These are phyloP conservation scores for Mycena metata DNA, from an alignment of 768 basidiomycete species.

Conservation along the genomic window DNA sequence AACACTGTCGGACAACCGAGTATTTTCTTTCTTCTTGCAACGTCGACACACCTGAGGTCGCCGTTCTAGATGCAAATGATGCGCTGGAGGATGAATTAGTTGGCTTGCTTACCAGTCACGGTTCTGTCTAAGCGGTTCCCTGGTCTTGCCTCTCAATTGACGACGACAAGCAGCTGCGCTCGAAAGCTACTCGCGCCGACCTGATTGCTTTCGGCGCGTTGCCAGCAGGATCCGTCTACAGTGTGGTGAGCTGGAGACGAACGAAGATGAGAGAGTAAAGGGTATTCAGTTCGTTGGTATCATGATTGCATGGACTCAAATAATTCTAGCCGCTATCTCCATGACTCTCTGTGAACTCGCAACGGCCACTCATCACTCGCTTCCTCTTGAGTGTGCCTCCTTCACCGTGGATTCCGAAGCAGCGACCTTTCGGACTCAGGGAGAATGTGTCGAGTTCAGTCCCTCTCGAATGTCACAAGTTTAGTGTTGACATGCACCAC, in stretches of 20 bases:
- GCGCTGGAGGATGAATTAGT: conserved; percentile 14
- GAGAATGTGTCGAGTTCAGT: conserved; percentile 67
- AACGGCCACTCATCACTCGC: conserved; percentile 75
- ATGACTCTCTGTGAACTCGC: conserved; percentile 87
- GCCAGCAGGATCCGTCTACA: conserved; percentile 60
- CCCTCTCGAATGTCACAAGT: background rate
- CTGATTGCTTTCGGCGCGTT: conserved; percentile 75
- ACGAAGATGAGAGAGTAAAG: conserved; percentile 71
- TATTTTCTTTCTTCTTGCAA: background rate
- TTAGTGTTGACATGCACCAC: conserved; percentile 15
- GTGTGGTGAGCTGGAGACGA: conserved; percentile 71
- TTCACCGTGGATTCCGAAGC: conserved; percentile 47
- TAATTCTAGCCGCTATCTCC: conserved; percentile 70
- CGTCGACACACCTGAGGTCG: conserved; percentile 6
- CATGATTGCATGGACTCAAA: background rate
- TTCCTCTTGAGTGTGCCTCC: conserved; percentile 74
- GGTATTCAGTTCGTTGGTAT: conserved; percentile 50
- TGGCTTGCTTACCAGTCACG: conserved; percentile 37
- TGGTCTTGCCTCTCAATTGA: background rate
- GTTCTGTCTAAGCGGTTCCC: conserved; percentile 15
- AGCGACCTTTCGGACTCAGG: conserved; percentile 44
- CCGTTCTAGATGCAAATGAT: conserved; percentile 18
- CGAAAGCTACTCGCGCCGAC: conserved; percentile 58
- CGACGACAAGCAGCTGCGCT: conserved; percentile 58
- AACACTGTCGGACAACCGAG: conserved; percentile 24